phyloP scores from a whole-genome alignment of 768 basidiomycete genomes.

The Porphyrellus cyaneotinctus region DNA sequence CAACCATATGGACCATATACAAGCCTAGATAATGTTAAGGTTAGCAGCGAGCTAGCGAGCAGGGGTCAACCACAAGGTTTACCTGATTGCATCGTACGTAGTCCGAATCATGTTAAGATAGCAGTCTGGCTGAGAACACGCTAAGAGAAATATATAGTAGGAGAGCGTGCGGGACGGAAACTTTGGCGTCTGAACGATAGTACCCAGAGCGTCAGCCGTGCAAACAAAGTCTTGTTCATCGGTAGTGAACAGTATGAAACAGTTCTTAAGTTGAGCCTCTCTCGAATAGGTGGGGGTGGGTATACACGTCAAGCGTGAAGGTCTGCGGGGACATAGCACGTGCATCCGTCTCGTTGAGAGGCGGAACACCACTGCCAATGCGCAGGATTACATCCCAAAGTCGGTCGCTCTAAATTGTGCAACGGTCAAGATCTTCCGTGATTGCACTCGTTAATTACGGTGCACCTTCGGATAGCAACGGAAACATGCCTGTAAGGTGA shows the following conservation, averaged over 20 bases:
- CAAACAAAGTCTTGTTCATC: background rate
- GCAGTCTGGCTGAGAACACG: slow-evolving; percentile 1
- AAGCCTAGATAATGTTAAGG: too few relatives aligned
- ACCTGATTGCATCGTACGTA: background rate
- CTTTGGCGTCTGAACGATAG: background rate
- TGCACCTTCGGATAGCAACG: too few relatives aligned
- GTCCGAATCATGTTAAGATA: background rate
- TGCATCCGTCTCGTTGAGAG: background rate
- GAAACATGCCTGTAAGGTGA: background rate
- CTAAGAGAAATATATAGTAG: background rate
- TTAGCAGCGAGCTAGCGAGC: too few relatives aligned
- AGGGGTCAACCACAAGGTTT: background rate
- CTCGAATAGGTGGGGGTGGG: background rate
- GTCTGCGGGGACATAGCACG: background rate
- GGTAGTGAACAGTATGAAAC: slow-evolving; percentile 1
- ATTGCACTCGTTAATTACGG: too few relatives aligned
- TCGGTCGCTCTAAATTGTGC: slow-evolving; percentile 3
- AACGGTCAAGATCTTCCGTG: background rate
- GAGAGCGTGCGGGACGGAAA: background rate
- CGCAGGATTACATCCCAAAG: slow-evolving; percentile 4
- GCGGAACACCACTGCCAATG: background rate
- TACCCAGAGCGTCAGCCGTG: background rate
- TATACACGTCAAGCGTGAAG: background rate
- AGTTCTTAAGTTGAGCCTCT: background rate
- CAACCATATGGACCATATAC: too few relatives aligned